A percentile compares a stretch with the other conserved stretches of the same genome.
phyloP scores from a whole-genome alignment of 2,329 filamentous ascomycete genomes.

The Botryotinia narcissicola region DNA sequence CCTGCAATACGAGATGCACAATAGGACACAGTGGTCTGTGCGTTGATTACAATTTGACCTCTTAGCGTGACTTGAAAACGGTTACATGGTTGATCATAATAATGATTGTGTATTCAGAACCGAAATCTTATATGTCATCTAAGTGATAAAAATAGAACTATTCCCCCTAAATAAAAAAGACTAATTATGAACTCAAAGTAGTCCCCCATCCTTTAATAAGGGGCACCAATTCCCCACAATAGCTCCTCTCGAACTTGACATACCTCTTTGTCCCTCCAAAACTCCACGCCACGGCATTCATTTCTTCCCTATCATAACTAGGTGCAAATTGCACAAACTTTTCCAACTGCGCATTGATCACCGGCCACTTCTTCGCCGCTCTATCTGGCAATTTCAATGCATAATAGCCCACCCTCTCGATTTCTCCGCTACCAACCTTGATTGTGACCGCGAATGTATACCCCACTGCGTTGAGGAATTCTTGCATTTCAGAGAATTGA shows the following conservation, averaged over 20 bases:
- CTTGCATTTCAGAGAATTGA: neutral
- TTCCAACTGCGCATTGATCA: neutral
- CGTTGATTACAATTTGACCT: neutral
- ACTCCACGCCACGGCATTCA: slow-evolving; percentile 17
- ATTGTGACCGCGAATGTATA: slow-evolving; percentile 19
- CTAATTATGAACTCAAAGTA: neutral
- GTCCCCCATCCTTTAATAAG: slow-evolving; percentile 10
- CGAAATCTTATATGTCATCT: neutral
- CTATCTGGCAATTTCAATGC: slow-evolving; percentile 16
- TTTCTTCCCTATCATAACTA: slow-evolving; percentile 15
- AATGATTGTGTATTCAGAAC: neutral
- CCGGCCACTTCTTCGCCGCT: neutral
- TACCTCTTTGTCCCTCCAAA: slow-evolving; percentile 17
- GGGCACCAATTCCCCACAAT: slow-evolving; percentile 15
- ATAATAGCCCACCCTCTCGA: slow-evolving; percentile 19
- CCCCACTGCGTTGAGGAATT: slow-evolving; percentile 1
- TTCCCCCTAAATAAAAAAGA: neutral
- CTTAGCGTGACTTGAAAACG: neutral
- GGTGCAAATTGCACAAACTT: neutral
- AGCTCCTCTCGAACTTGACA: slow-evolving; percentile 20
- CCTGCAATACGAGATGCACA: neutral
- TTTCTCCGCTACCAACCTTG: slow-evolving; percentile 1
- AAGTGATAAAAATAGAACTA: neutral
- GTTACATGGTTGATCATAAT: neutral
- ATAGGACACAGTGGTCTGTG: neutral